Percentiles rank a stretch among this genome's conserved stretches.
phyloP scores from a whole-genome alignment of 2,329 filamentous ascomycete species.

The Blumeriella jaapii region DNA sequence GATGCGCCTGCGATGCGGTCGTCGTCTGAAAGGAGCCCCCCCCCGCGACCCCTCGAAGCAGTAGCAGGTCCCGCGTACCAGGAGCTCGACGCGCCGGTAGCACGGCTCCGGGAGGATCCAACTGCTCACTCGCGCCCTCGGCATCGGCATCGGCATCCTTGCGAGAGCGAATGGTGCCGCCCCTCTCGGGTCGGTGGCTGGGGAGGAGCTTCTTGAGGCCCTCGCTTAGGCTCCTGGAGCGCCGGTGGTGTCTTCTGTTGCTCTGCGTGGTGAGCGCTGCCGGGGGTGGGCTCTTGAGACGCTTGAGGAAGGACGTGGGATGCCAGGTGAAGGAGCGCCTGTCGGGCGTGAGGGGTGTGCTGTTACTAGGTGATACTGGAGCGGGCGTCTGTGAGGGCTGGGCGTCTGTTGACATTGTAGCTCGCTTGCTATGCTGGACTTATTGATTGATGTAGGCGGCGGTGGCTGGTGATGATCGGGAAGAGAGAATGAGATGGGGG shows the following conservation, averaged over 20 bases:
- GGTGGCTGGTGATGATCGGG: background rate
- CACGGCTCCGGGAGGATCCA: too few relatives aligned
- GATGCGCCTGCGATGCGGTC: too few relatives aligned
- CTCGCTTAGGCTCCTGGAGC: constrained; percentile 1
- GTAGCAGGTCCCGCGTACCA: too few relatives aligned
- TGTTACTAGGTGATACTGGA: background rate
- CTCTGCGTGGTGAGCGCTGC: constrained; percentile 2
- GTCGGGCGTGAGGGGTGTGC: background rate
- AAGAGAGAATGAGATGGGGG: too few relatives aligned
- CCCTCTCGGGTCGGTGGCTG: constrained; percentile 4
- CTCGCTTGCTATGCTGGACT: background rate
- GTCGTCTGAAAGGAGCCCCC: too few relatives aligned
- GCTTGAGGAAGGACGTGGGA: constrained; percentile 2
- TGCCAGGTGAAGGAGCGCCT: constrained; percentile 4
- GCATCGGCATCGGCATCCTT: background rate
- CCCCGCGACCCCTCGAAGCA: too few relatives aligned
- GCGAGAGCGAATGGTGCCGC: background rate
- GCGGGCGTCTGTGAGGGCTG: constrained; percentile 3
- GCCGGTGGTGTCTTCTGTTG: constrained; percentile 1
- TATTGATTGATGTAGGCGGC: background rate
- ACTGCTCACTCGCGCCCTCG: background rate
- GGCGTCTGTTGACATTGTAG: constrained; percentile 7
- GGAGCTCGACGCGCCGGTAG: too few relatives aligned
- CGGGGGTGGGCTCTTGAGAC: constrained; percentile 1
- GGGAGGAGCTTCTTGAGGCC: constrained; percentile 2